phyloP scores from a whole-genome alignment of 1,284 basidiomycete genomes.

The Melampsora abietis-canadensis region DNA sequence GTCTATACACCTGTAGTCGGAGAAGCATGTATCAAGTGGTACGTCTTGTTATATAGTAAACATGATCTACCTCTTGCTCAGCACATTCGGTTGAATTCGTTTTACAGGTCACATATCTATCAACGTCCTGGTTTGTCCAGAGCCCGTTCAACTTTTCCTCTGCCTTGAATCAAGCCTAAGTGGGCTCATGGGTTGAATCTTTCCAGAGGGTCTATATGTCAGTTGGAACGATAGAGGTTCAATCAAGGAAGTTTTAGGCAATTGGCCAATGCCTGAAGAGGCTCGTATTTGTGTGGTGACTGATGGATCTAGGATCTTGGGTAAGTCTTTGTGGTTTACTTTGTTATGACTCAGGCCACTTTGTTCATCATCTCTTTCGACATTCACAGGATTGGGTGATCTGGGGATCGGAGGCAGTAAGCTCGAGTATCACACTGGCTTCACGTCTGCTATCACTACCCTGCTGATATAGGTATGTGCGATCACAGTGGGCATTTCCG shows the following conservation, averaged over 20 bases:
- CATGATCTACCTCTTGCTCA: neutral
- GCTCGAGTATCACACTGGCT: neutral
- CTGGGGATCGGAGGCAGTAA: slow-evolving; percentile 58
- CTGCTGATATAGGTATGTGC: neutral
- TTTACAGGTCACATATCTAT: slow-evolving; percentile 41
- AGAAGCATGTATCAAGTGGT: slow-evolving; percentile 44
- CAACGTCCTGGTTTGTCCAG: slow-evolving; percentile 37
- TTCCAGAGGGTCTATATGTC: slow-evolving; percentile 59
- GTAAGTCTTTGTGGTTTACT: slow-evolving; percentile 51
- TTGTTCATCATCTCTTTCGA: neutral
- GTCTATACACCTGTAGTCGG: slow-evolving; percentile 43
- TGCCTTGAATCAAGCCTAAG: neutral
- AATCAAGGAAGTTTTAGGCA: slow-evolving; percentile 66
- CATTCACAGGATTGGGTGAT: slow-evolving; percentile 64
- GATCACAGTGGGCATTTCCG: slow-evolving; percentile 77
- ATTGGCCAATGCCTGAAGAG: slow-evolving; percentile 71
- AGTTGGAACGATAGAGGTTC: slow-evolving; percentile 81
- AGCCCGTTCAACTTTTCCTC: neutral
- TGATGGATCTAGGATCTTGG: slow-evolving; percentile 88
- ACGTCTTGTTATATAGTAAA: neutral
- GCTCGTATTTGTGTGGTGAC: slow-evolving; percentile 76
- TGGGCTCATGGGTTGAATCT: neutral
- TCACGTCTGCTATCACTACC: slow-evolving; percentile 14
- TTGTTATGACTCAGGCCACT: neutral
- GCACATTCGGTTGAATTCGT: neutral